A percentile compares a stretch with the other conserved stretches of the same genome.
phyloP scores from a whole-genome alignment of 2,329 filamentous ascomycete genomes.

The Dothideomycetes sp. region DNA sequence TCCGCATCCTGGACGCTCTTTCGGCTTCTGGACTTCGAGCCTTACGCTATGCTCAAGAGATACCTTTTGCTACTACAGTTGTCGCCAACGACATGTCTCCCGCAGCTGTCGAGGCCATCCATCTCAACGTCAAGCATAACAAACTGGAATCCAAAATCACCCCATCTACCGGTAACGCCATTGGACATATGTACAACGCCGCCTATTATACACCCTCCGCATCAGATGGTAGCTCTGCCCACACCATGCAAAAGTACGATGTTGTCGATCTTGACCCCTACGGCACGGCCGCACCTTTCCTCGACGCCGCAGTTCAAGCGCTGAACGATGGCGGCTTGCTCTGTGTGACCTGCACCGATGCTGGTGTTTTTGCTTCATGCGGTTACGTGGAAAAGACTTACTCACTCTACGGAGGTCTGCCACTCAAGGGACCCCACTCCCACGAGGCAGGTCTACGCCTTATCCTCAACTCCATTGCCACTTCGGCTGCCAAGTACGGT shows the following conservation, averaged over 20 bases:
- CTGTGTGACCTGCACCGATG: slow-evolving; percentile 94
- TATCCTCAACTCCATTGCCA: slow-evolving; percentile 72
- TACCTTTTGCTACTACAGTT: slow-evolving; percentile 55
- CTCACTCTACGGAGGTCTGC: slow-evolving; percentile 84
- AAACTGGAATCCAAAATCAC: slow-evolving; percentile 60
- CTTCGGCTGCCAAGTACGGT: slow-evolving; percentile 74
- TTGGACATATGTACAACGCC: slow-evolving; percentile 77
- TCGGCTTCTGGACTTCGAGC: slow-evolving; percentile 90
- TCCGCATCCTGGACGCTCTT: slow-evolving; percentile 87
- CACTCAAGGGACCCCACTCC: slow-evolving; percentile 72
- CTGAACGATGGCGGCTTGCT: slow-evolving; percentile 82
- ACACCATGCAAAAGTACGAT: slow-evolving; percentile 55
- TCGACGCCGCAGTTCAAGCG: slow-evolving; percentile 82
- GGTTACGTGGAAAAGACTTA: slow-evolving; percentile 93
- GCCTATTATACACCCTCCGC: slow-evolving; percentile 22
- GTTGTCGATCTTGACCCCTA: slow-evolving; percentile 97
- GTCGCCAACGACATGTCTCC: slow-evolving; percentile 78
- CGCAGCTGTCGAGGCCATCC: slow-evolving; percentile 51
- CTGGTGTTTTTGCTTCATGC: slow-evolving; percentile 86
- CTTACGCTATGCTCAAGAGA: slow-evolving; percentile 81
- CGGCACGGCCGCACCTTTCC: slow-evolving; percentile 82
- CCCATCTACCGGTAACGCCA: slow-evolving; percentile 70
- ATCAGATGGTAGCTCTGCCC: slow-evolving; percentile 27
- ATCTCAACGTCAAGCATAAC: slow-evolving; percentile 78
- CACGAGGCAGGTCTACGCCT: slow-evolving; percentile 86